Evolutionary conservation across 1,284 basidiomycete species (phyloP), one percentile per base, ranked within the genome.

Genomic region (Xerocomus minutiporus): DNA sequence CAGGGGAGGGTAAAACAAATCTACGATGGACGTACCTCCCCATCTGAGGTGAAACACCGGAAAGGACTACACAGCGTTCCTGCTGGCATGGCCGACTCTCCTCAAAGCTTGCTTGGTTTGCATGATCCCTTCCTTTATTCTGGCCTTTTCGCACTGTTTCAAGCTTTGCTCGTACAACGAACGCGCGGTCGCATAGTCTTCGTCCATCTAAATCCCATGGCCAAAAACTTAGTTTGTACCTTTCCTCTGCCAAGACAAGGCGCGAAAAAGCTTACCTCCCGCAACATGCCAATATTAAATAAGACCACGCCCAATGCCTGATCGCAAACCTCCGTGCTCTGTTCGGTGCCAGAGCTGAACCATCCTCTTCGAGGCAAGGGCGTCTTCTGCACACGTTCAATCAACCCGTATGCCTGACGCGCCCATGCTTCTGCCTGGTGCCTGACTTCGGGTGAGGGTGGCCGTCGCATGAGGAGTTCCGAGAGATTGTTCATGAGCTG

Each of bases 401-500:
- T 73, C 25, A 81, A 64, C 0, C 73, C 75, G 7, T 83, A 64
- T 1, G 82, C 82, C 56, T 81, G 79, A 40, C 71, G 70, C 1
- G 81, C 80, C 82, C 84, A 85, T 1, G 75, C 67, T 60, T 86
- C 82, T 0, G 86, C 84, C 58, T 83, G 78, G 32, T 74, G 66
- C 36, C 79, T 65, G 28, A 71, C 69, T 34, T 81, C 75, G 0
- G 73, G 70, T 15, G 74, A 73, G 11, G 75, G 72, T 2, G 74
- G 63, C n/a, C 66, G 70, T 36, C 78, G 76, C 55, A 83, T 71
- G 53, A 84, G 73, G 42, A 84, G 68, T 51, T 83, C 81, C 9
- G 83, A 78, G 34, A 89, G 72, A 55, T 81, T 83, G 58, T 77
- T 81, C 86, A 89, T 87, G 12, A 88, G 60, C 48, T 86, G 79